phyloP scores from a whole-genome alignment of 208 protist species.

The Acanthamoeba healyi region DNA sequence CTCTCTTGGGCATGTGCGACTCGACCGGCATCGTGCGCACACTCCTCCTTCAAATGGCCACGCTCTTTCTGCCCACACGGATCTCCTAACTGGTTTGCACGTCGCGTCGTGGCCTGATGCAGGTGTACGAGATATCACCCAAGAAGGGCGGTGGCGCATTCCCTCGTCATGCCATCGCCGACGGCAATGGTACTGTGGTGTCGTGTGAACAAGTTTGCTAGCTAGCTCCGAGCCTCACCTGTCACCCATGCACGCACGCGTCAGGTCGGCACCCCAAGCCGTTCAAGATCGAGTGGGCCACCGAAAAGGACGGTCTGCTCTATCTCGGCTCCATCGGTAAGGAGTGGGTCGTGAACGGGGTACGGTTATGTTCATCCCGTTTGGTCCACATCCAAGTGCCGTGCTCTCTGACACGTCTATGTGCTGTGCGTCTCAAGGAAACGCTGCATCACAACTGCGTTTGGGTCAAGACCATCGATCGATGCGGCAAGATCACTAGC shows the following conservation, averaged over 20 bases:
- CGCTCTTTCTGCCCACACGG: not conserved
- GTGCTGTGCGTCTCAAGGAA: no score
- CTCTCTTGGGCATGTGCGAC: slow-evolving; percentile 72
- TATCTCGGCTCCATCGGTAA: slow-evolving; percentile 87
- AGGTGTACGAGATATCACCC: slow-evolving; percentile 72
- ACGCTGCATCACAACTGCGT: slow-evolving; percentile 77
- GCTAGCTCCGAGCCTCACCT: no score
- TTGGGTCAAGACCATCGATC: slow-evolving; percentile 82
- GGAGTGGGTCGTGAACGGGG: slow-evolving; percentile 82
- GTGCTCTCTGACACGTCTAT: no score
- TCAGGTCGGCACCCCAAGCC: slow-evolving; percentile 61
- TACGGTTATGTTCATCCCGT: not conserved
- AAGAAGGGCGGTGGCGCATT: slow-evolving; percentile 30
- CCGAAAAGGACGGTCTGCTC: slow-evolving; percentile 83
- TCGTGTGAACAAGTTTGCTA: no score
- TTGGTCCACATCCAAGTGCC: no score
- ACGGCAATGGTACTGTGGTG: slow-evolving; percentile 57
- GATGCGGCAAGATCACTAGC: slow-evolving; percentile 63
- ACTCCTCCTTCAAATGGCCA: not conserved
- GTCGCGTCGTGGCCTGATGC: not conserved
- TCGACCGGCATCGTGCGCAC: slow-evolving; percentile 66
- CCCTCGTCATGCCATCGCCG: slow-evolving; percentile 68
- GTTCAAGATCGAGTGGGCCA: slow-evolving; percentile 85
- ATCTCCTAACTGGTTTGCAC: no score
- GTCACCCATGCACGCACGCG: no score